A percentile compares a stretch with the other conserved stretches of the same genome.
These are phyloP conservation scores for Boletus rubroflammeus DNA, from an alignment of 768 basidiomycete genomes.

Conservation along the genomic window DNA sequence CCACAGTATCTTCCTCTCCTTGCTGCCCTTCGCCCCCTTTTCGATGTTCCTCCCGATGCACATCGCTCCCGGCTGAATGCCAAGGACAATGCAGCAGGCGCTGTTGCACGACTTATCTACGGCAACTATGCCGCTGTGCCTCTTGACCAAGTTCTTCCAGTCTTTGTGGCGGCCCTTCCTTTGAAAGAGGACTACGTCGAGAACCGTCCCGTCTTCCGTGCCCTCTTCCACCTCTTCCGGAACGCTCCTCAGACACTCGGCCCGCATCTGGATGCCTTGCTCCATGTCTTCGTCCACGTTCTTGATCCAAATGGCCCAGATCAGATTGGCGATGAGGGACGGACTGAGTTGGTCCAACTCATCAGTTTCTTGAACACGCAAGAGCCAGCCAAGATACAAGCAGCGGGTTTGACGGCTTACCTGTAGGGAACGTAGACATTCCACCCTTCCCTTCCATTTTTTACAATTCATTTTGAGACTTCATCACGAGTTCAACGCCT, in stretches of 20 bases:
- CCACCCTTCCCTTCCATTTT: neutral
- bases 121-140: conserved; percentile 78
- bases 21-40: conserved; percentile 74
- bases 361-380: conserved; percentile 69
- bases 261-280: conserved; percentile 73
- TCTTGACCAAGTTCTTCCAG: conserved; percentile 85
- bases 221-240: conserved; percentile 84
- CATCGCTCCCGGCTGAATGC: conserved; percentile 73
- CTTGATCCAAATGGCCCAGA: conserved; percentile 72
- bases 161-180: conserved; percentile 79
- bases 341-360: conserved; percentile 71
- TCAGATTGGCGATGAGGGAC: conserved; percentile 77
- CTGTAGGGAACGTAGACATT: conserved; percentile 41
- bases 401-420: conserved; percentile 63
- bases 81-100: conserved; percentile 95
- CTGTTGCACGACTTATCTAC: conserved; percentile 82
- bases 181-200: conserved; percentile 86
- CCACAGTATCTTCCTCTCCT: conserved; percentile 80
- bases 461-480: neutral
- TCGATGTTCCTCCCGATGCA: conserved; percentile 60
- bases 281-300: conserved; percentile 77
- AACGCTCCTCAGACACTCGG: conserved; percentile 66
- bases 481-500: conserved; percentile 1
- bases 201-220: conserved; percentile 84
- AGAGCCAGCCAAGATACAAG: conserved; percentile 75